Evolutionary conservation across 352 stramenopile species (phyloP).

Genomic region (Pythium periplocum): DNA sequence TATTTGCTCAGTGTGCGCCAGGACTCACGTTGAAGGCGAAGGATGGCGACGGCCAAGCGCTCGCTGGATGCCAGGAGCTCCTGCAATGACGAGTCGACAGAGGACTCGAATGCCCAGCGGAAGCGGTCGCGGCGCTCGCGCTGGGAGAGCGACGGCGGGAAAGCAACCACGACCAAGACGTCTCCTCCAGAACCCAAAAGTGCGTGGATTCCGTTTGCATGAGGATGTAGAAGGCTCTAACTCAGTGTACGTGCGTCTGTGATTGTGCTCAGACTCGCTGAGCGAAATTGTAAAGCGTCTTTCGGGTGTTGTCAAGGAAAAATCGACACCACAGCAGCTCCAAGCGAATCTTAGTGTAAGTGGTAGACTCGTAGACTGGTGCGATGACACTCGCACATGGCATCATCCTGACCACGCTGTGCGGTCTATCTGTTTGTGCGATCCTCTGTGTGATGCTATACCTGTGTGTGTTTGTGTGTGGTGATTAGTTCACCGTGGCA

Average conservation of each 20-base stretch:
- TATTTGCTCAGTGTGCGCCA: neutral
- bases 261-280: constrained; percentile 18
- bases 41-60: constrained; percentile 1
- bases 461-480: constrained; percentile 19
- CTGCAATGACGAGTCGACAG: neutral
- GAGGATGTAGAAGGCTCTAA: neutral
- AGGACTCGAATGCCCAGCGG: neutral
- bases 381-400: neutral
- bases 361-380: neutral
- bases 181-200: constrained; percentile 7
- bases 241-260: neutral
- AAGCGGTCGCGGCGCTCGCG: constrained; percentile 36
- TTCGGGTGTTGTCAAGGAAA: constrained; percentile 62
- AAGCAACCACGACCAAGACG: neutral
- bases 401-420: too few relatives aligned
- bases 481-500: constrained; percentile 5
- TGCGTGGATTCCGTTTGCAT: neutral
- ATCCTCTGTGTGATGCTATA: constrained; percentile 10
- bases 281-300: constrained; percentile 61
- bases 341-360: constrained; percentile 11
- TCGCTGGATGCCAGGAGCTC: constrained; percentile 6
- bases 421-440: constrained; percentile 9
- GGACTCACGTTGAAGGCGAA: neutral
- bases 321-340: constrained; percentile 33
- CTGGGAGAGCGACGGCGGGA: constrained; percentile 21